Percentiles rank a stretch among this genome's conserved stretches.
Evolutionary conservation across 2,329 filamentous ascomycete species (phyloP).

Genomic region (Claviceps maximensis): DNA sequence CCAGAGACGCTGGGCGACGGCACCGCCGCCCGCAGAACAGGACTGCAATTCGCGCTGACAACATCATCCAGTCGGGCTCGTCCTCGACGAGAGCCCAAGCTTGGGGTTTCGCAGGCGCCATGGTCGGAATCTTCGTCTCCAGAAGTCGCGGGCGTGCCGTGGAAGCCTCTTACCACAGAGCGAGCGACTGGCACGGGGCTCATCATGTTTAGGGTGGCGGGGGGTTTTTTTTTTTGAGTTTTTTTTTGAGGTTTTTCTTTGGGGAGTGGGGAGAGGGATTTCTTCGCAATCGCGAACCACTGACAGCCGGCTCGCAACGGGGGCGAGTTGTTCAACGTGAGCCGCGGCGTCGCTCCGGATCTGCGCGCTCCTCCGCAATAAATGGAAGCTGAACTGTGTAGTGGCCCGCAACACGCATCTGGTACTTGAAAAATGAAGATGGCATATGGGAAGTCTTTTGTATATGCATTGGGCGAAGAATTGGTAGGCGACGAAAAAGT

Average conservation of each 20-base stretch:
- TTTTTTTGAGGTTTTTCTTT: neutral
- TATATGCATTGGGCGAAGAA: constrained; percentile 41
- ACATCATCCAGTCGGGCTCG: constrained; percentile 38
- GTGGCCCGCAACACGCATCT: constrained; percentile 43
- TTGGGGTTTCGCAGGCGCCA: constrained; percentile 25
- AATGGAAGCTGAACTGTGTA: constrained; percentile 35
- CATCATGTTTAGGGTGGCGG: constrained; percentile 26
- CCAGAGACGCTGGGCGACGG: constrained; percentile 50
- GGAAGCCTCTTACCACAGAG: constrained; percentile 44
- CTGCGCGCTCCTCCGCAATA: constrained; percentile 39
- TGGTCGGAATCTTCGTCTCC: constrained; percentile 46
- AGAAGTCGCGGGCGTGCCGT: constrained; percentile 38
- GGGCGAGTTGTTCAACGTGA: constrained; percentile 23
- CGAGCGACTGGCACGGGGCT: constrained; percentile 34
- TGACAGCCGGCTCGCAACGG: constrained; percentile 1
- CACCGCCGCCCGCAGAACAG: constrained; percentile 35
- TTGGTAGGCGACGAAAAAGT: constrained; percentile 4
- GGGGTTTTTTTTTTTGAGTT: neutral
- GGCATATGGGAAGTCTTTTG: constrained; percentile 30
- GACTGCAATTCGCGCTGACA: constrained; percentile 51
- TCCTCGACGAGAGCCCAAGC: constrained; percentile 24
- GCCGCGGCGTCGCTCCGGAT: constrained; percentile 47
- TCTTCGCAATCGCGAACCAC: neutral
- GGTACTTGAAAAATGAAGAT: constrained; percentile 38
- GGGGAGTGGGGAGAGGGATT: no score